A percentile compares a stretch with the other conserved stretches of the same genome.
phyloP scores from a whole-genome alignment of 306 rosid genomes.

The Senna siamea region DNA sequence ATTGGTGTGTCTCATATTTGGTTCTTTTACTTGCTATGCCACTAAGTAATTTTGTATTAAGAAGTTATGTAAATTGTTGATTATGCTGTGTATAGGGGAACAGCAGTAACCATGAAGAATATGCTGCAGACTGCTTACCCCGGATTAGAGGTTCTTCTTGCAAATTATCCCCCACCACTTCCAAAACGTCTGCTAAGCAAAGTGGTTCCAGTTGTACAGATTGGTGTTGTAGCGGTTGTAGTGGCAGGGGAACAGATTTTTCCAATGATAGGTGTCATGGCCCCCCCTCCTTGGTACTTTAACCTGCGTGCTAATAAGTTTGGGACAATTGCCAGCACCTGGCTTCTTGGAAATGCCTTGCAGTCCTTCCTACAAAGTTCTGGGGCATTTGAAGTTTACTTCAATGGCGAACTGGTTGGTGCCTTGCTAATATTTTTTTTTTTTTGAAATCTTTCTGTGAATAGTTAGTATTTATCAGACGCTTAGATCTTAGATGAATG shows the following conservation, averaged over 20 bases:
- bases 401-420: constrained; percentile 84
- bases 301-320: constrained; percentile 75
- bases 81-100: constrained; percentile 59
- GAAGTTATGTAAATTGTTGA: constrained; percentile 11
- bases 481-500: constrained; percentile 1
- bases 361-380: constrained; percentile 84
- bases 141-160: constrained; percentile 64
- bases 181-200: constrained; percentile 78
- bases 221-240: constrained; percentile 64
- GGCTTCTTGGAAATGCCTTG: constrained; percentile 86
- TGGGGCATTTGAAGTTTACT: constrained; percentile 82
- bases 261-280: constrained; percentile 63
- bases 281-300: constrained; percentile 77
- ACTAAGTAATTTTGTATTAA: background rate
- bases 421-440: constrained; percentile 14
- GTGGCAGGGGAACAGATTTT: constrained; percentile 78
- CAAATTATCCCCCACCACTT: constrained; percentile 66
- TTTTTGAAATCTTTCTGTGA: background rate
- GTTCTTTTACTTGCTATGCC: constrained; percentile 25
- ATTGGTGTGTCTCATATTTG: constrained; percentile 6
- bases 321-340: constrained; percentile 70
- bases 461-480: constrained; percentile 9
- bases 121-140: constrained; percentile 74
- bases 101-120: constrained; percentile 65
- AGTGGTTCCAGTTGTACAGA: constrained; percentile 70